Conservation (phyloP, 2,329 filamentous ascomycete genomes). For the Phaeoacremonium minimum region DNA sequence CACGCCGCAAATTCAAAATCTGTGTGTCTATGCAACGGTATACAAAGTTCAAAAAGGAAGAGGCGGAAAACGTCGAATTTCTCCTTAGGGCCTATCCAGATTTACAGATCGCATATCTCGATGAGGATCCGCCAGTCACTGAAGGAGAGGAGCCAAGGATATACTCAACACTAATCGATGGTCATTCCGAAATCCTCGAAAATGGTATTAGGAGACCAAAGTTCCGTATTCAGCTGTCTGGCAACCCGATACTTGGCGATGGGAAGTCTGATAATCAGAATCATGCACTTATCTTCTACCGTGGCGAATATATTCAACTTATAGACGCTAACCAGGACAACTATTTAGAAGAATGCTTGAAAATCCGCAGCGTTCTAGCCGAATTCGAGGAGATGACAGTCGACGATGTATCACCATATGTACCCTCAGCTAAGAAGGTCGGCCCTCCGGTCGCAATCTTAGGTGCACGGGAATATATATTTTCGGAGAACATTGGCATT, state of each 20-base stretch:
- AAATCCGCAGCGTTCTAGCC: constrained; percentile 94
- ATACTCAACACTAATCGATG: constrained; percentile 93
- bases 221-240: constrained; percentile 95
- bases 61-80: constrained; percentile 99
- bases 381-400: constrained; percentile 99
- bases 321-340: constrained; percentile 99
- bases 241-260: constrained; percentile 96
- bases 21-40: constrained; percentile 98
- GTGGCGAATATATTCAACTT: constrained; percentile 97
- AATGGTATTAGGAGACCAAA: constrained; percentile 96
- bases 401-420: constrained; percentile 94
- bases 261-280: constrained; percentile 99
- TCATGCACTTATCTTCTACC: constrained; percentile 96
- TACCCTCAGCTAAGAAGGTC: constrained; percentile 78
- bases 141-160: constrained; percentile 94
- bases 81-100: constrained; percentile 95
- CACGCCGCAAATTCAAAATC: constrained; percentile 97
- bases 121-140: constrained; percentile 83
- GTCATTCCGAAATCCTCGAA: constrained; percentile 96
- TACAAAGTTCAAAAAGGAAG: constrained; percentile 98
- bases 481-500: constrained; percentile 99
- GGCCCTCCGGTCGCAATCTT: constrained; percentile 88
- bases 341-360: constrained; percentile 96
- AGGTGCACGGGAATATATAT: constrained; percentile 98
- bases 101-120: constrained; percentile 96